These are phyloP conservation scores for Saccharomycopsis sp. DNA, from an alignment of 805 yeast species.

Conservation along the genomic window DNA sequence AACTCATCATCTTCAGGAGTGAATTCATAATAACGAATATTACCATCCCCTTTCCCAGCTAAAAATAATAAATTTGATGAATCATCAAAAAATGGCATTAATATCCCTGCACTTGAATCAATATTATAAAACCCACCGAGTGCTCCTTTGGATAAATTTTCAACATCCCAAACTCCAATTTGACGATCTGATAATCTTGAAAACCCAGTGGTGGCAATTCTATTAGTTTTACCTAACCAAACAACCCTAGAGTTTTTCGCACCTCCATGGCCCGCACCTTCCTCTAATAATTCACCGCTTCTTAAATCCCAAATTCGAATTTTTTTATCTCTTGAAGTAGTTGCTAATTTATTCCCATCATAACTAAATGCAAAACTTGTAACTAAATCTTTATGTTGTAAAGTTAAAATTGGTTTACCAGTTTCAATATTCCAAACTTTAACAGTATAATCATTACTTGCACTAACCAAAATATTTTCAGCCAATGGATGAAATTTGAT, in stretches of 20 bases:
- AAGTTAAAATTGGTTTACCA: slow-evolving; percentile 61
- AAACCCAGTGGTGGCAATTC: slow-evolving; percentile 91
- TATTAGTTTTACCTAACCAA: slow-evolving; percentile 84
- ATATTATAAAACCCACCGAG: slow-evolving; percentile 82
- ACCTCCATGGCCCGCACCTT: slow-evolving; percentile 87
- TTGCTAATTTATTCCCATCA: slow-evolving; percentile 80
- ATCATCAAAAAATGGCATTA: slow-evolving; percentile 86
- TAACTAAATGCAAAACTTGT: slow-evolving; percentile 90
- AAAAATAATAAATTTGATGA: slow-evolving; percentile 73
- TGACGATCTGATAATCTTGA: slow-evolving; percentile 91
- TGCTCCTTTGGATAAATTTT: slow-evolving; percentile 69
- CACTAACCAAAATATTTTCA: slow-evolving; percentile 76
- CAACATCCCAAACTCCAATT: slow-evolving; percentile 87
- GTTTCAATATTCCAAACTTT: slow-evolving; percentile 84
- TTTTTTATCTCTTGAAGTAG: slow-evolving; percentile 85
- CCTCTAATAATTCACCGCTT: slow-evolving; percentile 63
- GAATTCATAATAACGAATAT: slow-evolving; percentile 88
- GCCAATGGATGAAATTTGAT: slow-evolving; percentile 87
- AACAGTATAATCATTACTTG: slow-evolving; percentile 85
- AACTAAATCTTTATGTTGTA: slow-evolving; percentile 83
- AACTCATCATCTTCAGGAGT: slow-evolving; percentile 63
- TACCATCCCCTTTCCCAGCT: slow-evolving; percentile 98
- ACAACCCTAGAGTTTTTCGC: slow-evolving; percentile 84
- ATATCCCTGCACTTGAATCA: slow-evolving; percentile 88
- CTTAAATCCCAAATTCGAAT: slow-evolving; percentile 90